Evolutionary conservation across 2,329 filamentous ascomycete genomes (phyloP), one percentile per base, ranked within the genome.

Genomic region (Colletotrichum magnum): DNA sequence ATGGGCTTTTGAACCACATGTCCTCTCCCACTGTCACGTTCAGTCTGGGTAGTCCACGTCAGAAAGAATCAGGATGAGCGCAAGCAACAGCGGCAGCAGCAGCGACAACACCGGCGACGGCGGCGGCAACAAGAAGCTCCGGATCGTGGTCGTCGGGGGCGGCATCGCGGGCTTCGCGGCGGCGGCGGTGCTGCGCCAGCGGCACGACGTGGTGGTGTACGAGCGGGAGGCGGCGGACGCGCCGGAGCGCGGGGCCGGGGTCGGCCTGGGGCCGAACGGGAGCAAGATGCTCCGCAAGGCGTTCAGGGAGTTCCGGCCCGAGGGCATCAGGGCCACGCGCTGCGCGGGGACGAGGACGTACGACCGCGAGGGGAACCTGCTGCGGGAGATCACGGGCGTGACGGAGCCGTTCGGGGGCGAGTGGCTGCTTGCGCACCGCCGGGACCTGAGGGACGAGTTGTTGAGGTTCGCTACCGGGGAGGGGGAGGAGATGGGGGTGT

Each of bases 371-470:
- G 67, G 67, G 16, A 69, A 69, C 21, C 43, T 69, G 36, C 12
- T 69, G 43, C 43, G 62, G n/a, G 67, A 69, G 51, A 61, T 66
- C 21, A 69, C 56, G 6, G 67, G 67, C 41, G 56, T 57, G 2
- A 56, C 67, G 45, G 67, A 69, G 36, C 67, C 67, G 32, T 69
- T 69, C 10, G 67, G 67, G 7, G 18, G 67, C 50, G 67, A 69
- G 62, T 69, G 56, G 67, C 36, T 69, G 13, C 57, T 69, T 24
- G 56, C 61, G 62, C 67, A 66, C 10, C 56, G 62, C 1, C 26
- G 24, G 24, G 67, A 69, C 10, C 43, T 69, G 15, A 43, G 52
- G 12, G 54, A 56, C 5, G 62, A 61, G 57, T 13, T 69, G 45
- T 12, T 53, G 13, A 2, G 67, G 32, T 62, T 69, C 3, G 62